These are phyloP conservation scores for Cucumis hystrix DNA, from an alignment of 306 rosid genomes.

Conservation along the genomic window DNA sequence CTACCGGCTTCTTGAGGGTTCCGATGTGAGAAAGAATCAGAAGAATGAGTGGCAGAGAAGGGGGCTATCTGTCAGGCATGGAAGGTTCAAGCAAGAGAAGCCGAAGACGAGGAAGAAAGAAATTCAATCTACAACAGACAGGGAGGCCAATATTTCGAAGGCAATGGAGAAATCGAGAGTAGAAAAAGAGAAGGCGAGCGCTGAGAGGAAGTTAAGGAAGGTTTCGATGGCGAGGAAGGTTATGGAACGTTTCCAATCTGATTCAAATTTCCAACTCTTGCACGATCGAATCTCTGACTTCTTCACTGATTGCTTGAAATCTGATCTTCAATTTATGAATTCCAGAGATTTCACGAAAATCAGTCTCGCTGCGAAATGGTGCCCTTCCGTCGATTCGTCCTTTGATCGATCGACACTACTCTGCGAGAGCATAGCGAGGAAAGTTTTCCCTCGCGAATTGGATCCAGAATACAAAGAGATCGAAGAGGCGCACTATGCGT, in stretches of 20 bases:
- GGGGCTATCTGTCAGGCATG: neutral
- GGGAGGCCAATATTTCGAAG: neutral
- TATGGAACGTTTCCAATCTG: conserved; percentile 18
- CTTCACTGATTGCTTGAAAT: conserved; percentile 37
- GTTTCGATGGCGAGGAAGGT: conserved; percentile 47
- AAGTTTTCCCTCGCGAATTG: conserved; percentile 32
- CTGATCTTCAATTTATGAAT: conserved; percentile 30
- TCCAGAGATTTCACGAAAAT: conserved; percentile 14
- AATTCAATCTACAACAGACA: neutral
- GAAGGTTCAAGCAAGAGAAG: neutral
- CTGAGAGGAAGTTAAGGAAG: conserved; percentile 22
- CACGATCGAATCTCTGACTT: conserved; percentile 37
- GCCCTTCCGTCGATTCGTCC: conserved; percentile 61
- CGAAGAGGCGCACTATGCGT: conserved; percentile 60
- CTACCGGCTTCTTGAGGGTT: conserved; percentile 39
- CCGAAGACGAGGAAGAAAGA: neutral
- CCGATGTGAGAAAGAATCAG: conserved; percentile 16
- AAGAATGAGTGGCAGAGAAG: conserved; percentile 19
- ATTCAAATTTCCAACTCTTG: conserved; percentile 25
- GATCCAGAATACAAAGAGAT: conserved; percentile 36
- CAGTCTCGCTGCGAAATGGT: conserved; percentile 67
- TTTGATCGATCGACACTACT: conserved; percentile 42
- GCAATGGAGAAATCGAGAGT: neutral
- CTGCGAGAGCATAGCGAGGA: conserved; percentile 53
- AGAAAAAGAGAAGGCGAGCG: conserved; percentile 28